Base-by-base conservation (phyloP, 2,329 filamentous ascomycete species). In the Ophiostoma fasciatum region DNA sequence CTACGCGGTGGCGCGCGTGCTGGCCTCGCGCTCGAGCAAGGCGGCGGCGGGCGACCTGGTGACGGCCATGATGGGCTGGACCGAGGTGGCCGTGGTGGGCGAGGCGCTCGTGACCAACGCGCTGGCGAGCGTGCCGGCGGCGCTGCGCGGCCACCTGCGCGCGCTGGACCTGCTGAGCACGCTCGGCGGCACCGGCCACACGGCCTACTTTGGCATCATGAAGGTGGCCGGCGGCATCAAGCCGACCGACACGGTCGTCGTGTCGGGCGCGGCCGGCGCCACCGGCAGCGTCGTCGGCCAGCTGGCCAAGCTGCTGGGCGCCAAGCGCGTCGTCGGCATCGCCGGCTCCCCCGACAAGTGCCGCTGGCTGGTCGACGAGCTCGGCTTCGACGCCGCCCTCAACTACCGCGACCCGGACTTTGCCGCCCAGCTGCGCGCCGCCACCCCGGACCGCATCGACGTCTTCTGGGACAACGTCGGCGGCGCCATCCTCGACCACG, bases 391-490 rank as follows among this genome's bases (percentile, higher is more conserved):
- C 47, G 65, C 60, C 9, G 76, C 73, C 0, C 49, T 82, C 39
- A 78, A 82, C 56, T 82, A 82, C 60, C 82, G 82, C 62, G 66
- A 66, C 30, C 45, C 59, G 12, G 68, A 73, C 38, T 82, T 79
- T 51, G 63, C 58, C 46, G 53, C 64, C 41, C 63, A 75, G 52
- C 69, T 82, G 48, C 62, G 64, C 44, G 65, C 64, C 28, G 72
- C 68, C 5, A 80, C 75, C 8, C 61, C 38, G 13, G 58, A 64
- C 37, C 41, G 37, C 14, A 80, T 77, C 39, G 73, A 80, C 53
- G 72, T 83, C 11, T 83, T 75, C 58, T 83, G 74, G 54, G 78
- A 82, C 56, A 82, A 82, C 56, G 74, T 80, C 19, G 78, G 77
- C 18, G 78, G 78, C 12, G 73, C 79, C 37, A 76, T 82, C 35